These are phyloP conservation scores for Scedosporium boydii DNA, from an alignment of 2,329 filamentous ascomycete species.

Conservation along the genomic window DNA sequence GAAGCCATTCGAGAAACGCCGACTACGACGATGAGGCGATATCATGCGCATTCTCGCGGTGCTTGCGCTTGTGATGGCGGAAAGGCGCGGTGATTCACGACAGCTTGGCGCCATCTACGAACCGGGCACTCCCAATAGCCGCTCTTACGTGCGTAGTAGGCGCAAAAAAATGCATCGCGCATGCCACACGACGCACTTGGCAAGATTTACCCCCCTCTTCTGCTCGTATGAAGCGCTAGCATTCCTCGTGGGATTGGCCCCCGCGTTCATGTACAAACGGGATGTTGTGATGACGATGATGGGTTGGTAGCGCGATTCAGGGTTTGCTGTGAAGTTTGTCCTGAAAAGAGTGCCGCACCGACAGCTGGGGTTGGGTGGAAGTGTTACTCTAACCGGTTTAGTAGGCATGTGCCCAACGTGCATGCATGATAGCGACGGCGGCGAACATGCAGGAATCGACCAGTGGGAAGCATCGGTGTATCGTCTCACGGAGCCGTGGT, in stretches of 20 bases:
- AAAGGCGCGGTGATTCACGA: not conserved
- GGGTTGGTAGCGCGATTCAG: too few species aligned
- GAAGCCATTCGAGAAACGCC: too few species aligned
- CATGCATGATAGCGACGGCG: too few species aligned
- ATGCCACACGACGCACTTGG: not conserved
- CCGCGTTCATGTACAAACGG: not conserved
- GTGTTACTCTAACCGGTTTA: too few species aligned
- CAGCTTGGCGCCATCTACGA: not conserved
- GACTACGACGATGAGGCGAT: not conserved
- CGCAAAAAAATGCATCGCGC: not conserved
- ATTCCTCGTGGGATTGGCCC: not conserved
- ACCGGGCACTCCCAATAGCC: not conserved
- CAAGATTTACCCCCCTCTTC: not conserved
- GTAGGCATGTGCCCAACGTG: too few species aligned
- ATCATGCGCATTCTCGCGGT: not conserved
- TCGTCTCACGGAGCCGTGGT: too few species aligned
- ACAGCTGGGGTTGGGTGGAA: too few species aligned
- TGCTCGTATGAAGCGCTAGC: not conserved
- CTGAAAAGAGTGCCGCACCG: too few species aligned
- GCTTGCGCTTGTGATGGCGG: not conserved
- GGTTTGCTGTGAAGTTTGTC: too few species aligned
- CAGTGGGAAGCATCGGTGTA: too few species aligned
- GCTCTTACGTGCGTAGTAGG: not conserved
- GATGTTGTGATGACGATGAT: too few species aligned
- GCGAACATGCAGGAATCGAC: too few species aligned